phyloP scores from a whole-genome alignment of 352 stramenopile genomes.

The Globisporangium megalacanthum region DNA sequence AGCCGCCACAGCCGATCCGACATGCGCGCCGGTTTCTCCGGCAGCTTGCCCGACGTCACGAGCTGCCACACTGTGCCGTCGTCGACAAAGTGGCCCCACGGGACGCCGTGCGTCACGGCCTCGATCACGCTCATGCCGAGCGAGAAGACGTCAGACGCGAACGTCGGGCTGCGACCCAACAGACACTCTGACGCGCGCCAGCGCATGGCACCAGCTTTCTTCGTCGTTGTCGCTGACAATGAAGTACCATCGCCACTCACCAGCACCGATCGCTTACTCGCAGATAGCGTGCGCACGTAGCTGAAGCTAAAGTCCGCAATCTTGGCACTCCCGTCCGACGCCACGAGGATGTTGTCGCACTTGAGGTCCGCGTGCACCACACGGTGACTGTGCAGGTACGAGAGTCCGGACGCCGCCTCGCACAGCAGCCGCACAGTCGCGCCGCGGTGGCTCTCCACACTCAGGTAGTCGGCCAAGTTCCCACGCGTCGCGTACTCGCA shows the following conservation, averaged over 20 bases:
- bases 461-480: conserved; percentile 4
- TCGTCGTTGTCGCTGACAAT: neutral
- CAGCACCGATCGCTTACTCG: neutral
- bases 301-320: conserved; percentile 5
- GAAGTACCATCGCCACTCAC: too few relatives aligned
- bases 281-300: neutral
- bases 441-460: neutral
- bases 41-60: neutral
- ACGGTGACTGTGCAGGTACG: conserved; percentile 34
- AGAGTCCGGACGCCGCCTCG: conserved; percentile 21
- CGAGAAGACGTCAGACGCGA: conserved; percentile 3
- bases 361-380: conserved; percentile 81
- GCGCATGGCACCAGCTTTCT: neutral
- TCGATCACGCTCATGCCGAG: conserved; percentile 8
- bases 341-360: conserved; percentile 36
- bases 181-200: conserved; percentile 1
- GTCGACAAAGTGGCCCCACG: neutral
- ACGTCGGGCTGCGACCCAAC: neutral
- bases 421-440: neutral
- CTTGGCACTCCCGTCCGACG: neutral
- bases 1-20: too few relatives aligned
- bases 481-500: conserved; percentile 1
- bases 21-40: neutral
- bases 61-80: conserved; percentile 27
- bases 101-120: neutral